Evolutionary conservation across 2,329 filamentous ascomycete species (phyloP), one percentile per base, ranked within the genome.

Genomic region (Fusarium anthophilum): DNA sequence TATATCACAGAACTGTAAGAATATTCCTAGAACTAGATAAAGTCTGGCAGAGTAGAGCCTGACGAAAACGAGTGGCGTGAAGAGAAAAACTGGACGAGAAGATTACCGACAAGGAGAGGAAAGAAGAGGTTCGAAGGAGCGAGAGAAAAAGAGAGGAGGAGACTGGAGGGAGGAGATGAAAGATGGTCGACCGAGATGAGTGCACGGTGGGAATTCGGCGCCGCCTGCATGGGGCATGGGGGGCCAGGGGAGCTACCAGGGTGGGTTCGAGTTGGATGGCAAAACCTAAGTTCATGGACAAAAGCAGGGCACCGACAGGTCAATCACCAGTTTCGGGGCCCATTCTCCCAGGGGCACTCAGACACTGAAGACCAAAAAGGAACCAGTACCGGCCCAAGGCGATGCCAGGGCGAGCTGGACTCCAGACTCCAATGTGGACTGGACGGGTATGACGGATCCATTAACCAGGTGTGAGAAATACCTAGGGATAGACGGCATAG

Each of bases 61-160:
- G 76, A 76, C 78, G 78, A 51, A 81, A 83, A 83, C 81, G 82
- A 83, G 80, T 69, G 82, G 79, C 80, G 71, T 75, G 80, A 83
- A 83, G 78, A 74, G 77, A 83, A 82, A 75, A 70, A 70, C 37
- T 65, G 77, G 74, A 79, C 73, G 75, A 77, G 73, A 69, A 76
- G 53, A 70, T 70, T 72, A 78, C 69, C 69, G 74, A 78, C 79
- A 73, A 79, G 69, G 71, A 75, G 74, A 75, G 74, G 70, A 74
- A 73, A 69, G 68, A 64, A 70, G 66, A 77, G 58, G 73, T 38
- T 73, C 76, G 74, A 76, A 77, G 72, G 72, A 63, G 72, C 67
- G 68, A 72, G 62, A 75, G 62, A 67, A 74, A 76, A 75, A 66
- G 68, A 65, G 76, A 64, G 74, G 73, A 74, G 76, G 73, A 66